phyloP scores from a whole-genome alignment of 2,329 filamentous ascomycete genomes.

The Fusarium sp. region DNA sequence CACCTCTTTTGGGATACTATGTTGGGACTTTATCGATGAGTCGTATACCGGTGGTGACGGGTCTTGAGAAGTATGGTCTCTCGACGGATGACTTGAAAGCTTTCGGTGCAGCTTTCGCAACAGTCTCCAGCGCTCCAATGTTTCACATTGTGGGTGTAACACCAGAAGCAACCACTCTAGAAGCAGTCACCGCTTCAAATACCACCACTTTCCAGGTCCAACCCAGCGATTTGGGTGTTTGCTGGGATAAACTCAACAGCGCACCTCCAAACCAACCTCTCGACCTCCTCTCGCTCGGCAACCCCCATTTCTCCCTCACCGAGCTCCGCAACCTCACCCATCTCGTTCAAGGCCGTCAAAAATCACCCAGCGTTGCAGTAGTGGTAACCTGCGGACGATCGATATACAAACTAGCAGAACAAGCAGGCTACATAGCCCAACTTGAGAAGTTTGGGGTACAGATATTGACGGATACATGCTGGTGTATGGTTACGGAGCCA shows the following conservation, averaged over 20 bases:
- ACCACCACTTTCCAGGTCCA: conserved; percentile 2
- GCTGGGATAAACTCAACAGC: conserved; percentile 32
- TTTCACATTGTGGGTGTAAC: conserved; percentile 39
- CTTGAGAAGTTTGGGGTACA: conserved; percentile 20
- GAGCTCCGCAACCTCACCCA: conserved; percentile 23
- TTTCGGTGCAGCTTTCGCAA: conserved; percentile 39
- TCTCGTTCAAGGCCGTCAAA: background rate
- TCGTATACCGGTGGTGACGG: conserved; percentile 30
- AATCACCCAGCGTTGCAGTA: background rate
- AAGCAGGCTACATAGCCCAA: conserved; percentile 19
- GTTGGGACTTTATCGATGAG: conserved; percentile 27
- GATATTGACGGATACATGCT: conserved; percentile 34
- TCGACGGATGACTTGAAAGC: conserved; percentile 38
- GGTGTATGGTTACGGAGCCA: conserved; percentile 34
- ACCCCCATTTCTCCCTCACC: conserved; percentile 34
- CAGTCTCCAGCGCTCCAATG: conserved; percentile 38
- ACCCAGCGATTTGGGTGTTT: background rate
- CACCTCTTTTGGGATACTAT: conserved; percentile 32
- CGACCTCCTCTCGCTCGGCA: conserved; percentile 33
- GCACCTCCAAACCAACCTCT: conserved; percentile 1
- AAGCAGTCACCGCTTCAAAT: background rate
- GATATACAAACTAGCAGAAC: conserved; percentile 26
- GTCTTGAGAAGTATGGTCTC: conserved; percentile 16
- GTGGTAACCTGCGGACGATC: conserved; percentile 27
- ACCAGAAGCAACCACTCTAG: conserved; percentile 27